Base-by-base conservation (phyloP, 2,329 filamentous ascomycete genomes). In the Macroventuria anomochaeta region DNA sequence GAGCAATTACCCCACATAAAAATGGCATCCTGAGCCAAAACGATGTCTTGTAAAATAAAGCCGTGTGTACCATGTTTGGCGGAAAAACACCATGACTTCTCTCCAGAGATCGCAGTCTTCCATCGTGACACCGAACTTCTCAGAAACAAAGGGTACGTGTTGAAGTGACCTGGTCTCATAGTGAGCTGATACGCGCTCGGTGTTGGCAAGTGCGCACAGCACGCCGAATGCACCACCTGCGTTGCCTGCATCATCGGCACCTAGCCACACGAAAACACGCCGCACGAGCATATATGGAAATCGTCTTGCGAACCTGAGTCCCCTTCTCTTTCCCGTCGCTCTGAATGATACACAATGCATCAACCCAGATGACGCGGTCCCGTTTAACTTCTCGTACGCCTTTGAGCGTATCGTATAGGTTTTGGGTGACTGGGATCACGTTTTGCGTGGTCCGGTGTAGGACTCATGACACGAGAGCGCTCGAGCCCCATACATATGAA, bases 271-370 rank as follows among this genome's bases (percentile, higher is more conserved):
- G 3, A 62, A 15, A 1, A 59, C 59, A 5, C 13, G 28, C 18
- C 13, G 57, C 58, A n/a, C 17, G 17, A 13, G 29, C 18, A 39
- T 62, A 64, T 5, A 64, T 58, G 2, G 33, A 8, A 3, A 50
- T 40, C 58, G 63, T 62, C 32, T 36, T 40, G 2, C 39, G 13
- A 12, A 64, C 58, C 37, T 64, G 62, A 7, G 46, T 39, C 1
- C 43, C 44, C 29, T 59, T 57, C 25, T 64, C 58, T 5, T 25
- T 36, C 0, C 21, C 13, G 21, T 63, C 54, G 3, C 37, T n/a
- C 23, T 63, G 60, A 17, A 62, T 59, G 33, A 64, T 64, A 25
- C 58, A 64, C 11, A 64, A 13, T 1, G 57, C 59, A 41, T 63
- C 62, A 6, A 53, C 46, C 60, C 58, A 61, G 3, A 55, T 36